Conservation (phyloP, 2,329 filamentous ascomycete genomes). For the Xylaria hypoxylon region DNA sequence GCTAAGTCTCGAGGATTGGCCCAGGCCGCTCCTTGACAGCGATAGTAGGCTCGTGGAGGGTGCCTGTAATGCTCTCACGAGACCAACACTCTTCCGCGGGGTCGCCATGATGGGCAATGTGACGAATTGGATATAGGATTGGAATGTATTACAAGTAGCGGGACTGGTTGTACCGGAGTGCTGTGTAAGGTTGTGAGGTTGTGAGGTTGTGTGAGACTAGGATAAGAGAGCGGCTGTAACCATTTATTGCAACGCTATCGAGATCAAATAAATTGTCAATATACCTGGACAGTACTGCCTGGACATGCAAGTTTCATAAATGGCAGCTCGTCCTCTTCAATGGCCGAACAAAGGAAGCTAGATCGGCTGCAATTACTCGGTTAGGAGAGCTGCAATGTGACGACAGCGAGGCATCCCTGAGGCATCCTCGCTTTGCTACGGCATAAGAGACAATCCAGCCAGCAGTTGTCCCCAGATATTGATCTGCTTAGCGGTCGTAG, state of each 20-base stretch:
- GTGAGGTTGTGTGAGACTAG: too few relatives aligned
- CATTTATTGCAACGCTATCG: not conserved
- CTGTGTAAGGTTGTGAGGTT: not conserved
- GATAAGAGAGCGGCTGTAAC: not conserved
- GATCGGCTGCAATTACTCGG: constrained; percentile 30
- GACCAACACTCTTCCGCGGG: constrained; percentile 42
- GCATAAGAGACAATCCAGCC: constrained; percentile 37
- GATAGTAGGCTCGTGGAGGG: constrained; percentile 34
- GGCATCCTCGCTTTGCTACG: constrained; percentile 40
- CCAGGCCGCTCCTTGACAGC: constrained; percentile 11
- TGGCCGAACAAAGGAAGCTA: constrained; percentile 35
- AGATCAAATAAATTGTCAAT: constrained; percentile 1
- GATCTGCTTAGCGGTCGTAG: constrained; percentile 17
- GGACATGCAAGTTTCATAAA: constrained; percentile 26
- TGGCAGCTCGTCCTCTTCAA: constrained; percentile 20
- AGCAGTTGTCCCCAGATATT: constrained; percentile 8
- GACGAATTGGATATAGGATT: not conserved
- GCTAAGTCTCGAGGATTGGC: constrained; percentile 8
- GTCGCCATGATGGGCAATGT: constrained; percentile 41
- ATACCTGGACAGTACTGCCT: not conserved
- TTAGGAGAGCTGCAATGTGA: constrained; percentile 27
- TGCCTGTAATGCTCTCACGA: constrained; percentile 43
- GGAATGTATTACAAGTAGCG: not conserved
- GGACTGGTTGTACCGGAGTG: not conserved
- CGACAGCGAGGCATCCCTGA: constrained; percentile 8